Evolutionary conservation across 768 basidiomycete species (phyloP), one percentile per base, ranked within the genome.

Genomic region (Russula griseocarnosa): DNA sequence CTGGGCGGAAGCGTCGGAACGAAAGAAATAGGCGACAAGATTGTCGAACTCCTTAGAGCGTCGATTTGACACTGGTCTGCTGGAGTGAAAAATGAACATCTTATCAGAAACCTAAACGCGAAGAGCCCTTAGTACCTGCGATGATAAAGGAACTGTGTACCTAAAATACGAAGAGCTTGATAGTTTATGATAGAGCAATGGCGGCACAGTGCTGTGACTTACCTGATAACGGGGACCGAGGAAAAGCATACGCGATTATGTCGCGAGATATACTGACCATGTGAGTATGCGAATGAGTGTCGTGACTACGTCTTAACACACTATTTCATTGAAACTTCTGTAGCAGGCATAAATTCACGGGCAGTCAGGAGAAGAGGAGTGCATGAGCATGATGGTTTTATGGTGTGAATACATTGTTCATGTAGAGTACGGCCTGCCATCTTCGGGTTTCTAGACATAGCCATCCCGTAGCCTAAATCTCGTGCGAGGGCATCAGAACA

Each of bases 1-100:
- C 78, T 99, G 50, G 90, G 93, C 56, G 97, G 97, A 24, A 80
- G 79, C 16, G 82, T 81, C 55, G 78, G 78, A 36, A 98, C 97
- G 22, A 78, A 73, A 47, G 88, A 94, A 71, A 79, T 98, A 26
- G 97, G 97, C 20, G 88, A 95, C 72, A 83, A 82, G 70, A 81
- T 98, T 34, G 82, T 92, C 0, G 86, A 92, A 72, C 83, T 82
- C 10, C 74, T 98, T 61, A 85, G 84, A 70, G 74, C 72, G 9
- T 69, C 87, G 63, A 70, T 90, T 71, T 86, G 72, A 77, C 42
- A 10, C 30, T 7, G 59, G 32, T 32, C 32, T n/a, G 40, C 44
- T 28, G 49, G 53, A 16, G 26, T 38, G 38, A 30, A 42, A 54
- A 42, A 54, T 46, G 24, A 60, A 13, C 11, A 36, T 36, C 13